A percentile compares a stretch with the other conserved stretches of the same genome.
Conservation (phyloP, 306 rosid genomes). For the Phaseolus lunatus region DNA sequence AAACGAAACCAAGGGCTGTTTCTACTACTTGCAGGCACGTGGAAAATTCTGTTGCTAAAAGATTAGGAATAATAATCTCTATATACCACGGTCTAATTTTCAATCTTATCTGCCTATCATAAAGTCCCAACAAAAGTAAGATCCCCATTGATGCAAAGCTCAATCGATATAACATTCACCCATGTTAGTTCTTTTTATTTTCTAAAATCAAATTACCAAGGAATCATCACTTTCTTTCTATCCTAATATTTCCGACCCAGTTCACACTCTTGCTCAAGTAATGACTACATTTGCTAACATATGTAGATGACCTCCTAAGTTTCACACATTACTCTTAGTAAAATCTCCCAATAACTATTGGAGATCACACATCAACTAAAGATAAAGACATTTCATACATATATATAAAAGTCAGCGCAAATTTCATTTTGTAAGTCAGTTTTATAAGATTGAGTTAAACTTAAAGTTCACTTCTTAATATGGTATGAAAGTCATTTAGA, state of each 20-base stretch:
- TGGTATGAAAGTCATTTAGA: no score
- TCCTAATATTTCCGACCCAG: not conserved
- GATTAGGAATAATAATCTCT: constrained; percentile 40
- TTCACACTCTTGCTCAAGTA: constrained; percentile 8
- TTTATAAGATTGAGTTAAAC: no score
- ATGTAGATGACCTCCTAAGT: constrained; percentile 11
- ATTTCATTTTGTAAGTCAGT: no score
- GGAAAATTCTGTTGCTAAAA: constrained; percentile 54
- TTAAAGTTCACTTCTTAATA: no score
- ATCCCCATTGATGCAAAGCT: constrained; percentile 49
- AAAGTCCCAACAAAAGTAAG: constrained; percentile 39
- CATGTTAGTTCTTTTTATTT: constrained; percentile 3
- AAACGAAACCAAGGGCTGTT: constrained; percentile 40
- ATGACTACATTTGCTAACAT: constrained; percentile 38
- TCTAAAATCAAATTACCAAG: constrained; percentile 12
- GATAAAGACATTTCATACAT: no score
- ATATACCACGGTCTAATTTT: constrained; percentile 33
- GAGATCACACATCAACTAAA: no score
- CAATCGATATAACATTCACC: constrained; percentile 28
- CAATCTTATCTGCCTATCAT: constrained; percentile 30
- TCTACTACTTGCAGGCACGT: constrained; percentile 49
- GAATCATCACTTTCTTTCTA: constrained; percentile 27
- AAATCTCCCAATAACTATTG: no score
- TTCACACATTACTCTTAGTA: not conserved
- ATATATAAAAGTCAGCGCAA: no score